Percentiles rank a stretch among this genome's conserved stretches.
Conservation (phyloP, 2,329 filamentous ascomycete genomes). For the Pseudogymnoascus sp. region DNA sequence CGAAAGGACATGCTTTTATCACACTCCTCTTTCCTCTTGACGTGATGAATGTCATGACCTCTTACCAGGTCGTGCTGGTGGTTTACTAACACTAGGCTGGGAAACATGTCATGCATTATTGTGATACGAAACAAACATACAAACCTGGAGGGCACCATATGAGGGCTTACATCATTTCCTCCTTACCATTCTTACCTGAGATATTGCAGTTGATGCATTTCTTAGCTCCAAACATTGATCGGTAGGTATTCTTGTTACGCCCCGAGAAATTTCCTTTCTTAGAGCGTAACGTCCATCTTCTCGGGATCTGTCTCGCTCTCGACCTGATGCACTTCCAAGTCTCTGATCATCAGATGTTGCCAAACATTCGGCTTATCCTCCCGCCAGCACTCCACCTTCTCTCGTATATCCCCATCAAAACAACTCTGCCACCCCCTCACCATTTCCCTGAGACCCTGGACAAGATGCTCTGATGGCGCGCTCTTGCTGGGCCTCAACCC, state of each 20-base stretch:
- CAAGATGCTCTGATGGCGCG: background rate
- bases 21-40: background rate
- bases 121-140: background rate
- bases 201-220: too few species aligned
- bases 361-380: too few species aligned
- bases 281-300: too few species aligned
- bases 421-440: conserved; percentile 12
- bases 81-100: background rate
- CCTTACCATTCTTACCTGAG: too few species aligned
- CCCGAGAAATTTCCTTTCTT: too few species aligned
- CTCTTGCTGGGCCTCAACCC: background rate
- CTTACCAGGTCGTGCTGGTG: background rate
- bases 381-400: conserved; percentile 9
- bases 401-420: conserved; percentile 12
- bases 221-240: too few species aligned
- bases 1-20: conserved; percentile 10
- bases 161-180: background rate
- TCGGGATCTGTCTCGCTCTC: too few species aligned
- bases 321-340: too few species aligned
- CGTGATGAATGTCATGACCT: background rate
- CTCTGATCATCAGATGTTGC: too few species aligned
- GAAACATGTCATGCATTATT: background rate
- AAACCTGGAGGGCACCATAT: background rate
- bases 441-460: background rate
- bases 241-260: too few species aligned